Evolutionary conservation across 352 stramenopile species (phyloP).

Genomic region (Pythium utonaiense): DNA sequence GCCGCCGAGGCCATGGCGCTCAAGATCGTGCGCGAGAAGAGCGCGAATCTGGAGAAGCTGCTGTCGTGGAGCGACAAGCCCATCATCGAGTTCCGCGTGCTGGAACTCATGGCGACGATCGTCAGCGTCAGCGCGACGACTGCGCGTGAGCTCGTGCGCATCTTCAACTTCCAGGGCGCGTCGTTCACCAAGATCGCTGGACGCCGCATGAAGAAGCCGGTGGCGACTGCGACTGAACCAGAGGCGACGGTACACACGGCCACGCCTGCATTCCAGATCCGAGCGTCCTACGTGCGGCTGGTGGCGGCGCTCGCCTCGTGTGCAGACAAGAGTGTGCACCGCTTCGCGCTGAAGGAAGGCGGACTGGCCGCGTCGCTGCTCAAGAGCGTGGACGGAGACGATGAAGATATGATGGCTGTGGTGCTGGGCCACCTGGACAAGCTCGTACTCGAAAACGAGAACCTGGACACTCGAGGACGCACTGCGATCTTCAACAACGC

Average conservation of each 20-base stretch:
- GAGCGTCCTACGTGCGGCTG: constrained; percentile 59
- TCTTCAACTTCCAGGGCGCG: constrained; percentile 76
- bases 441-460: constrained; percentile 50
- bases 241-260: constrained; percentile 5
- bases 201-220: constrained; percentile 57
- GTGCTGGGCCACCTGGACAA: constrained; percentile 42
- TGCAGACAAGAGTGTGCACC: constrained; percentile 69
- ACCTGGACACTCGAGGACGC: constrained; percentile 58
- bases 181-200: constrained; percentile 57
- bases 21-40: constrained; percentile 67
- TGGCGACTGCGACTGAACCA: constrained; percentile 6
- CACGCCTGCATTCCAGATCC: constrained; percentile 49
- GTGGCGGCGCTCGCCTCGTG: constrained; percentile 60
- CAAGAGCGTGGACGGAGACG: constrained; percentile 76
- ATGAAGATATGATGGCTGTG: constrained; percentile 39
- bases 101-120: constrained; percentile 54
- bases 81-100: constrained; percentile 63
- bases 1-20: constrained; percentile 61
- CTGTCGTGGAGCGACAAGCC: constrained; percentile 86
- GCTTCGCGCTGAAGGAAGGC: constrained; percentile 75
- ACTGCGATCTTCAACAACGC: constrained; percentile 54
- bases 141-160: constrained; percentile 65
- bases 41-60: constrained; percentile 56
- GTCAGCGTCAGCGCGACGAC: constrained; percentile 34
- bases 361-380: constrained; percentile 63